Conservation (phyloP, 768 basidiomycete species). For the Tylopilus intermedius region DNA sequence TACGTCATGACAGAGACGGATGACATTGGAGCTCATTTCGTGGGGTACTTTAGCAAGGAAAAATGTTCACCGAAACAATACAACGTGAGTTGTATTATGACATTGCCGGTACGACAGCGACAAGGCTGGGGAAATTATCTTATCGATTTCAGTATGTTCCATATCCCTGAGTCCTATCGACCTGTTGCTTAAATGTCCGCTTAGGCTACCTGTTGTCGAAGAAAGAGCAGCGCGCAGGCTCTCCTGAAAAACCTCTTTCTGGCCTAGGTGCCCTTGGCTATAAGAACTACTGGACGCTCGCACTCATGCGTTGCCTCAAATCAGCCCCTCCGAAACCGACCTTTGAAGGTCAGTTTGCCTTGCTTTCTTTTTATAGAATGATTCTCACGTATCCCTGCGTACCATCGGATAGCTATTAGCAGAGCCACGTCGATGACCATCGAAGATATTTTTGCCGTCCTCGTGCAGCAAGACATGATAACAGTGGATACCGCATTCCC, state of each 20-base stretch:
- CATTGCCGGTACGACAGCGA: slow-evolving; percentile 88
- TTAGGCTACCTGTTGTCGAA: slow-evolving; percentile 92
- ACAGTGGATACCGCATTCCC: slow-evolving; percentile 43
- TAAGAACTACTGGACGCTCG: slow-evolving; percentile 88
- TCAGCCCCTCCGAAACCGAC: slow-evolving; percentile 55
- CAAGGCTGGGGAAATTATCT: slow-evolving; percentile 96
- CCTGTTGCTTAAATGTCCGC: background rate
- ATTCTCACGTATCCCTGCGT: slow-evolving; percentile 16
- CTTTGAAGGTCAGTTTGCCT: slow-evolving; percentile 61
- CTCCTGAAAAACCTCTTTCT: slow-evolving; percentile 95
- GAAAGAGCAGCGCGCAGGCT: slow-evolving; percentile 86
- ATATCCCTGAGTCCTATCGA: slow-evolving; percentile 6
- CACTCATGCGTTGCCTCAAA: slow-evolving; percentile 75
- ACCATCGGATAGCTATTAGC: slow-evolving; percentile 62
- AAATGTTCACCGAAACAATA: slow-evolving; percentile 94
- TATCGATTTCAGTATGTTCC: slow-evolving; percentile 86
- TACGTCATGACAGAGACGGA: slow-evolving; percentile 95
- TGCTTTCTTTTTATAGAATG: slow-evolving; percentile 8
- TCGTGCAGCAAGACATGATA: slow-evolving; percentile 75
- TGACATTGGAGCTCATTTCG: slow-evolving; percentile 86
- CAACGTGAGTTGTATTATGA: slow-evolving; percentile 99
- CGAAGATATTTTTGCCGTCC: slow-evolving; percentile 78
- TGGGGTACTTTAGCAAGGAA: slow-evolving; percentile 99
- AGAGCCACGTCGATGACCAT: slow-evolving; percentile 82
- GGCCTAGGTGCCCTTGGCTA: slow-evolving; percentile 92